Base-by-base conservation (phyloP, 2,329 filamentous ascomycete species). In the Hymenotorrendiella dingleyae region DNA sequence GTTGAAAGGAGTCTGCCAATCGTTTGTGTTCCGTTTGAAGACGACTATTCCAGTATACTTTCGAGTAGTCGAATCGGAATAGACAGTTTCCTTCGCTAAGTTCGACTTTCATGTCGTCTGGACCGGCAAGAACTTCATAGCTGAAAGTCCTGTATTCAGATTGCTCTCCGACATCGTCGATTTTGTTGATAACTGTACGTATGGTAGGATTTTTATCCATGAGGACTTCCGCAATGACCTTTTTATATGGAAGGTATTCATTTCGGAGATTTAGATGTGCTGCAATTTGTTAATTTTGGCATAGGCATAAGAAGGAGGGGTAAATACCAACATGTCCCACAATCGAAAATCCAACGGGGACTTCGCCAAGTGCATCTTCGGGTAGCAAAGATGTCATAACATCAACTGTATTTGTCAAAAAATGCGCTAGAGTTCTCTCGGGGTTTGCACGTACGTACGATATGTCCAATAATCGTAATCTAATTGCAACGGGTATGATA, bases 21-120 rank as follows among this genome's bases (percentile, higher is more conserved):
- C 93, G 76, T 51, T 83, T 80, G 65, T 98, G 93, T 65, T 98
- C 93, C 1, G 81, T 86, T 57, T 94, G 84, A 11, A 98, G 77
- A 54, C 91, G 82, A 58, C 82, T 89, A 67, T 98, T 98, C 91
- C 91, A 98, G 72, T 98, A 98, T 4, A 98, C 93, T 55, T 94
- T 94, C 49, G 85, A 79, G 64, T 94, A 98, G 69, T 98, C 86
- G 64, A 98, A 97, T 43, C 74, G 73, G 68, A 95, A 98, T n/a
- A 74, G 70, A 67, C 93, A 97, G 47, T 80, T 78, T 56, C 86
- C 84, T 66, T 96, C 89, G 51, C 77, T 79, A 40, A 93, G 76
- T 49, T 86, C 78, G 42, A 98, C 93, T 40, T 90, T 80, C 64
- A 96, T 70, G 58, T 97, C 82, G 55, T 88, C 79, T 1, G 80